phyloP scores from a whole-genome alignment of 257 asterid species.

The Ilex asprella region DNA sequence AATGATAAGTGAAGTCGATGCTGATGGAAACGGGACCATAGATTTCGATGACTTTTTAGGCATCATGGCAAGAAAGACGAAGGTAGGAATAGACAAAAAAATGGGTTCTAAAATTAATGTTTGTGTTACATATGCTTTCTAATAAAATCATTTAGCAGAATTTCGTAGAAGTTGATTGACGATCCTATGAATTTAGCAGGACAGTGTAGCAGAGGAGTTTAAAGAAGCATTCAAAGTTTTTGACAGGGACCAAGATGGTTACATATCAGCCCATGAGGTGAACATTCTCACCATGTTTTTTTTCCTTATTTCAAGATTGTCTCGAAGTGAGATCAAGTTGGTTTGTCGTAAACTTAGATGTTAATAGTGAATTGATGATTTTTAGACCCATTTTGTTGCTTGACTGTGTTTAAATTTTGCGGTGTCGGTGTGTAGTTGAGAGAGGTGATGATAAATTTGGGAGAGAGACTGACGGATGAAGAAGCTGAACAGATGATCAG shows the following conservation, averaged over 20 bases:
- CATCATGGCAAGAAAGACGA: conserved; percentile 57
- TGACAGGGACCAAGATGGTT: conserved; percentile 83
- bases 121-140: background rate
- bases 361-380: too few species aligned
- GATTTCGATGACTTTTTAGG: conserved; percentile 59
- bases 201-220: conserved; percentile 56
- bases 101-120: background rate
- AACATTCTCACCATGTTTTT: background rate
- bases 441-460: conserved; percentile 16
- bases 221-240: conserved; percentile 82
- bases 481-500: conserved; percentile 18
- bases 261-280: conserved; percentile 73
- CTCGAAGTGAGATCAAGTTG: too few species aligned
- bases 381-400: background rate
- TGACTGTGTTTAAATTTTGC: background rate
- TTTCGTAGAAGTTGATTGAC: background rate
- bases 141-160: too few species aligned
- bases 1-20: conserved; percentile 56
- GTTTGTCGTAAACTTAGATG: too few species aligned
- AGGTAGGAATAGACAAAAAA: conserved; percentile 22
- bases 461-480: conserved; percentile 18
- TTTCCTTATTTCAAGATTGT: background rate
- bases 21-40: conserved; percentile 47
- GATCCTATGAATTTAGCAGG: conserved; percentile 20
- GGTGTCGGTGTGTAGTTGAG: conserved; percentile 9